Evolutionary conservation across 352 stramenopile genomes (phyloP), one percentile per base, ranked within the genome.

Genomic region (Pythium guiyangense): DNA sequence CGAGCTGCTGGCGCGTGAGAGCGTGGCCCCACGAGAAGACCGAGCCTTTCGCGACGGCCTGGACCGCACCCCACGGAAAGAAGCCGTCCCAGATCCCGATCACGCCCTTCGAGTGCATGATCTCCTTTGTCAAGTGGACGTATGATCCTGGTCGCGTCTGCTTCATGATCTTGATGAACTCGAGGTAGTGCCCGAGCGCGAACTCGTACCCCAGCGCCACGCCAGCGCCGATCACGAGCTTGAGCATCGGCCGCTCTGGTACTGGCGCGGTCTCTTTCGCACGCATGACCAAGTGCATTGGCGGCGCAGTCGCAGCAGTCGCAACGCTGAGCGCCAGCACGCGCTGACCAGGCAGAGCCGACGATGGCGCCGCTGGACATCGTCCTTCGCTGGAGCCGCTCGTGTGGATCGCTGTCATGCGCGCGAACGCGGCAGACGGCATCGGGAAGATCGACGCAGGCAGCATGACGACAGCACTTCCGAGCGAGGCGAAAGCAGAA

Each of bases 101-200:
- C 44, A 97, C 65, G 37, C 92, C 92, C 67, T 97, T 97, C 50
- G 85, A 55, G 34, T 74, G 57, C 54, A 95, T 92, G 70, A 98
- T 97, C 42, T 88, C 70, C 39, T 77, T 77, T 47, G 84, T 79
- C 52, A 97, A 70, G 22, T 79, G 59, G 29, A 71, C 48, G 64
- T 98, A 98, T 50, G 85, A 90, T 59, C 73, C 63, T 10, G 83
- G 88, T 45, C 82, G 77, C 49, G 85, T 96, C 71, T 96, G 86
- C 74, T 96, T 97, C 70, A 93, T 88, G 75, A 98, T 96, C 73
- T 98, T 98, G 59, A 97, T 75, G 73, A 97, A 97, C 67, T 98
- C 92, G 29, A 97, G 66, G 69, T 89, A 93, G 75, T 98, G 91
- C 35, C 91, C 92, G 15, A 91, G 57, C 25, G 79, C 79, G 48